Evolutionary conservation across 176 grass and related monocot genomes (phyloP).

Genomic region (Canna indica): DNA sequence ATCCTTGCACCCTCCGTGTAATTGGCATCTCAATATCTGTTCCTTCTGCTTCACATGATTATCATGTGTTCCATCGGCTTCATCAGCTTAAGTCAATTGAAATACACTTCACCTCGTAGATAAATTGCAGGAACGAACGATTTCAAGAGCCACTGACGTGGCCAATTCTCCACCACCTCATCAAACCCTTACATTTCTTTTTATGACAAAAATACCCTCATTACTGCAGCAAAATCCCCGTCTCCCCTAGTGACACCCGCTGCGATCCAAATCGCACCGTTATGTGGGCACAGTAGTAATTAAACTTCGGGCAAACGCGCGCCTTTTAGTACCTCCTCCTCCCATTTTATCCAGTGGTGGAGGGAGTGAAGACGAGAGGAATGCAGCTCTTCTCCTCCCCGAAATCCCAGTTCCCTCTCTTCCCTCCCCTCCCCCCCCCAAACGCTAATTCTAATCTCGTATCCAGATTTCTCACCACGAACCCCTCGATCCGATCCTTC

Average conservation of each 20-base stretch:
- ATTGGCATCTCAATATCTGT: too few relatives aligned
- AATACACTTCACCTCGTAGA: too few relatives aligned
- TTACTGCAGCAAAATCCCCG: neutral
- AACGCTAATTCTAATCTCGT: neutral
- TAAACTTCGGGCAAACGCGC: neutral
- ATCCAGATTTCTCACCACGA: neutral
- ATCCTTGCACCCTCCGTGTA: too few relatives aligned
- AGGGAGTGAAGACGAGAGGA: neutral
- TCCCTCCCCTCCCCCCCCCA: neutral
- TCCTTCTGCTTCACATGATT: too few relatives aligned
- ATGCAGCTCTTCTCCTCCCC: constrained; percentile 54
- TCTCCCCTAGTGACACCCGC: too few relatives aligned
- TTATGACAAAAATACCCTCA: neutral
- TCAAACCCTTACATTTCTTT: neutral
- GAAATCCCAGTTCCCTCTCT: constrained; percentile 4
- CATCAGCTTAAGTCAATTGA: too few relatives aligned
- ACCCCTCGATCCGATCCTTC: constrained; percentile 18
- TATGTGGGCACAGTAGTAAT: neutral
- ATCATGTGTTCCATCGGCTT: too few relatives aligned
- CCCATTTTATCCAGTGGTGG: constrained; percentile 3
- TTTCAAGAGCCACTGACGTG: neutral
- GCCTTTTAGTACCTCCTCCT: neutral
- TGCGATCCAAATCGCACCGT: too few relatives aligned
- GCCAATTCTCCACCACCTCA: neutral
- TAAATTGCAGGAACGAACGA: too few relatives aligned